Base-by-base conservation (phyloP, 768 basidiomycete genomes). In the Dacryopinax spathularia region DNA sequence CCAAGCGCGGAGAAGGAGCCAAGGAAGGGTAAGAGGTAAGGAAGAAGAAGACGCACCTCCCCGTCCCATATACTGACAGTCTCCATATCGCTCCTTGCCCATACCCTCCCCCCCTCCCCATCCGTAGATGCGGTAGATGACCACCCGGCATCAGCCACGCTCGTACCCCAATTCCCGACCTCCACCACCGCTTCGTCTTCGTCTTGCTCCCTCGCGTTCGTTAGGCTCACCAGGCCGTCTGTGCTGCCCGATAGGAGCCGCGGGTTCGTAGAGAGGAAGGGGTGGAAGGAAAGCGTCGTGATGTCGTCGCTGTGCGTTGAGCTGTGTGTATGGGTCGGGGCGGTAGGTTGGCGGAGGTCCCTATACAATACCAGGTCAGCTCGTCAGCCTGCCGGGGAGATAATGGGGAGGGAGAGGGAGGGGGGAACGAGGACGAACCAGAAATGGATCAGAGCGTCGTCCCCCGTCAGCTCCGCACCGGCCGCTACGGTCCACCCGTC, bases 71-170 rank as follows among this genome's bases (percentile, higher is more conserved):
- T 79, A 63, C 88, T 87, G 67, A 94, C 88, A 0, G 89, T 91
- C 73, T 97, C 92, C 93, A 96, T 96, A 75, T 96, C 94, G 67
- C 90, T 93, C 12, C 84, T 81, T 25, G 86, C 87, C 91, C 92
- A 96, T 7, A 92, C 69, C 29, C 65, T 70, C 62, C 71, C 66
- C 7, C 65, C 64, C 29, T 29, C 62, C 36, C 48, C 33, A 34
- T 34, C 63, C 34, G 34, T 33, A 22, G 25, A 56, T 60, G n/a
- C n/a, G n/a, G n/a, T n/a, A n/a, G n/a, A n/a, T 62, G 34, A 79
- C 86, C 85, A 88, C 1, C 85, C 91, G 6, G 82, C 84, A 70
- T 89, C 87, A 0, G 87, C 85, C 65, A 91, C 76, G 69, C 86
- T 91, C 69, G 84, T 84, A 1, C 87, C 89, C 84, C 87, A 89